phyloP scores from a whole-genome alignment of 768 basidiomycete genomes.

The Russula olivacea region DNA sequence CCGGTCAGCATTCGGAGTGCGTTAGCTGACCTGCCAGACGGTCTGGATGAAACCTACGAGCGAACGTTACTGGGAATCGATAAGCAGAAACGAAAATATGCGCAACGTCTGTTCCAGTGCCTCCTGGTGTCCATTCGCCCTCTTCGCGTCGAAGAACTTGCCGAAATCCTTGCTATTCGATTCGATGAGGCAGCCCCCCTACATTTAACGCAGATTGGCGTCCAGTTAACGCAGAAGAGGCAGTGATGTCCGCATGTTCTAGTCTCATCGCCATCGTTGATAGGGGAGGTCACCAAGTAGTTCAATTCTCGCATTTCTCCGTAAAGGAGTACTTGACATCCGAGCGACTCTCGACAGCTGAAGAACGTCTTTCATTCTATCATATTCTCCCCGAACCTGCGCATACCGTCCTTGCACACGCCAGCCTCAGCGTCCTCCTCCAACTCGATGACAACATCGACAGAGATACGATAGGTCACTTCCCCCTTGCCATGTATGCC shows the following conservation, averaged over 20 bases:
- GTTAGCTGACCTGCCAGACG: neutral
- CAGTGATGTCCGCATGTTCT: neutral
- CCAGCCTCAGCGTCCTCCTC: neutral
- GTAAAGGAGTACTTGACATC: neutral
- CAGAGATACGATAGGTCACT: neutral
- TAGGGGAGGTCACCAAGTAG: neutral
- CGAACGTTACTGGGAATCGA: neutral
- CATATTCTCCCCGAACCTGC: neutral
- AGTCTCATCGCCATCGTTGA: neutral
- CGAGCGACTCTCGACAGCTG: neutral
- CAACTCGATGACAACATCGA: neutral
- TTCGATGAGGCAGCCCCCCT: neutral
- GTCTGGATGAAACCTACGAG: neutral
- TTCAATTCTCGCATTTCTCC: neutral
- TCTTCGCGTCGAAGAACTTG: neutral
- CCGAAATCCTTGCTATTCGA: neutral
- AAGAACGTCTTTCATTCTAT: neutral
- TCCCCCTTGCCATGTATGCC: neutral
- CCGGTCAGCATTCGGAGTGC: neutral
- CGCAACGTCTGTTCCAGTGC: neutral
- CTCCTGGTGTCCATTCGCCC: neutral
- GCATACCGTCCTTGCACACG: neutral
- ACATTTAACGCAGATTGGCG: neutral
- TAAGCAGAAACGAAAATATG: neutral
- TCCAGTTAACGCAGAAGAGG: neutral